phyloP scores from a whole-genome alignment of 140 eudicot species.

The Erigeron philadelphicus region DNA sequence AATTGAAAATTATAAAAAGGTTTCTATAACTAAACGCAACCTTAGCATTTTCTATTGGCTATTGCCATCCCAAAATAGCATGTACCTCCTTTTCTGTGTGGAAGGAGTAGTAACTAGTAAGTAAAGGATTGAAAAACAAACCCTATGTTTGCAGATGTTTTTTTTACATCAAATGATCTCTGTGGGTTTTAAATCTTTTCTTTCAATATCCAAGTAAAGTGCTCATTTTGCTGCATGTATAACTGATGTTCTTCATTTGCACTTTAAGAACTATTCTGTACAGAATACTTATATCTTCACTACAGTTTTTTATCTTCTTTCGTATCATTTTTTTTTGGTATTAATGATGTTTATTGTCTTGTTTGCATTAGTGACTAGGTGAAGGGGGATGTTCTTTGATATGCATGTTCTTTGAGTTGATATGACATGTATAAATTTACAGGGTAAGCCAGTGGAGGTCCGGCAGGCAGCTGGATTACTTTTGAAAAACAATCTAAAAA shows the following conservation, averaged over 20 bases:
- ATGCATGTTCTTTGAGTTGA: constrained; percentile 20
- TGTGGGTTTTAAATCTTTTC: neutral
- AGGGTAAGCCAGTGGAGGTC: constrained; percentile 84
- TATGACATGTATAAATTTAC: constrained; percentile 23
- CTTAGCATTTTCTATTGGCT: no score
- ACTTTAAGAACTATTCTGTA: neutral
- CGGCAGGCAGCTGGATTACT: constrained; percentile 97
- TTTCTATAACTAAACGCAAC: no score
- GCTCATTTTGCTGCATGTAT: neutral
- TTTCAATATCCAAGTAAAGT: neutral
- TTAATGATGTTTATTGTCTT: constrained; percentile 14
- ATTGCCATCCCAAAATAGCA: neutral
- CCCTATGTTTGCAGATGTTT: no score
- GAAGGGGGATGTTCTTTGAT: constrained; percentile 14
- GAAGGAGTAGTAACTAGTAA: neutral
- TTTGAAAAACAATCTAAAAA: constrained; percentile 75
- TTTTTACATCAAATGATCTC: neutral
- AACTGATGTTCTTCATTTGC: constrained; percentile 7
- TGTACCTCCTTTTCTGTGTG: neutral
- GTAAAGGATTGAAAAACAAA: neutral
- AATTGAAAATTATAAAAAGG: no score
- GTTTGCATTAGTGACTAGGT: constrained; percentile 18
- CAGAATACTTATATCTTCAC: neutral
- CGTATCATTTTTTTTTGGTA: constrained; percentile 6
- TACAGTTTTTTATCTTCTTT: constrained; percentile 7